Conservation (phyloP, 2,329 filamentous ascomycete genomes). For the Byssoonygena ceratinophila region DNA sequence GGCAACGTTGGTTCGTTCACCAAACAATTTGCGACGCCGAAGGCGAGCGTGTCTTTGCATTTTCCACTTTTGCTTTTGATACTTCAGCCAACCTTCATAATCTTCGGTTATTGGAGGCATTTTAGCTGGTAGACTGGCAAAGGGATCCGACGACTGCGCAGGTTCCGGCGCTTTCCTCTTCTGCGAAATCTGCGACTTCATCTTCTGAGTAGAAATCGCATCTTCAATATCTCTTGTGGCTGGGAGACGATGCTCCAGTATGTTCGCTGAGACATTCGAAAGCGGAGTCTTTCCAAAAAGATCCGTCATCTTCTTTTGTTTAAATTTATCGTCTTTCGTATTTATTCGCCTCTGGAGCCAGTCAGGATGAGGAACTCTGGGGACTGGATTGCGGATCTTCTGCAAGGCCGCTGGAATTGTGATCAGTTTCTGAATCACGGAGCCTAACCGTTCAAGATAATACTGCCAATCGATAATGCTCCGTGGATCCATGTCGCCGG, state of each 20-base stretch:
- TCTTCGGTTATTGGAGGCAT: conserved; percentile 81
- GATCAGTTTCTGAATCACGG: conserved; percentile 96
- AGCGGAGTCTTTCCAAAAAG: conserved; percentile 61
- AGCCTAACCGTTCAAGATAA: conserved; percentile 88
- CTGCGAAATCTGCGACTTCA: conserved; percentile 46
- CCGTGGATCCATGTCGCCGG: conserved; percentile 78
- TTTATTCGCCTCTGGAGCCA: conserved; percentile 93
- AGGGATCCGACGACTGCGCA: conserved; percentile 60
- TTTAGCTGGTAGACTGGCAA: conserved; percentile 64
- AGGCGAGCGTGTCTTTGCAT: conserved; percentile 84
- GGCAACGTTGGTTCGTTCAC: conserved; percentile 59
- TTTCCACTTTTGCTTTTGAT: conserved; percentile 99
- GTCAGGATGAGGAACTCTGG: conserved; percentile 84
- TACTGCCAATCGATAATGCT: conserved; percentile 93
- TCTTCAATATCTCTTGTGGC: conserved; percentile 65
- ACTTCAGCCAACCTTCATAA: conserved; percentile 77
- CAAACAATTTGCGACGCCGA: conserved; percentile 81
- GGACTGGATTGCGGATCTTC: conserved; percentile 88
- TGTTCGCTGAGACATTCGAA: conserved; percentile 56
- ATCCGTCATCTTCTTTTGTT: conserved; percentile 98
- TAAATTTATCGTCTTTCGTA: conserved; percentile 91
- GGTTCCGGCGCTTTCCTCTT: conserved; percentile 65
- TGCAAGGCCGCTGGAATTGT: conserved; percentile 95
- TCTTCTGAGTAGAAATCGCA: conserved; percentile 50
- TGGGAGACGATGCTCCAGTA: conserved; percentile 47